These are phyloP conservation scores for Apophysomyces sp. DNA, from an alignment of 371 early-diverging fungal genomes.

Conservation along the genomic window DNA sequence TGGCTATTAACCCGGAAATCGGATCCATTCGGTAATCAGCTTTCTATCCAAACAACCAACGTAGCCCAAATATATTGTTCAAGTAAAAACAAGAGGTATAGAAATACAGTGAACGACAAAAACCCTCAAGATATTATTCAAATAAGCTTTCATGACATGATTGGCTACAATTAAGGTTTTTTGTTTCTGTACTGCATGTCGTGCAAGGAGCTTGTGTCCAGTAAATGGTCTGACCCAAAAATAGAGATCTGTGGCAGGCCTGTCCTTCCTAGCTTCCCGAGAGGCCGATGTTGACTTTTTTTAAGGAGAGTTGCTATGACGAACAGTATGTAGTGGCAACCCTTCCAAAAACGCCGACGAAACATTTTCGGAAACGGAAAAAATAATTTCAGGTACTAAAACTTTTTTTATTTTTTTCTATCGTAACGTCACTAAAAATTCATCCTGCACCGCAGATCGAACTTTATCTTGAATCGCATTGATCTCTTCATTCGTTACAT, in stretches of 20 bases:
- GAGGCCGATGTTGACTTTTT: too few species aligned
- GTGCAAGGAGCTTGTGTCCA: neutral
- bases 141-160: neutral
- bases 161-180: neutral
- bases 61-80: too few species aligned
- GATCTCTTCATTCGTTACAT: slow-evolving; percentile 92
- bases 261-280: too few species aligned
- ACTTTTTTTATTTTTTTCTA: slow-evolving; percentile 26
- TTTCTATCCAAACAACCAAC: too few species aligned
- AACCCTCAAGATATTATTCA: neutral
- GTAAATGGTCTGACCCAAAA: neutral
- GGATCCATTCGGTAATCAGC: too few species aligned
- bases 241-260: neutral
- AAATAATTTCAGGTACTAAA: neutral
- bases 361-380: too few species aligned
- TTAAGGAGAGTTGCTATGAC: too few species aligned
- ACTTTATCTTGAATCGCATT: slow-evolving; percentile 86
- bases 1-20: neutral
- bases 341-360: too few species aligned
- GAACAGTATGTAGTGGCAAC: too few species aligned
- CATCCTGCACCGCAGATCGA: slow-evolving; percentile 60
- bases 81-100: neutral
- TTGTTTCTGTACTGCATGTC: neutral
- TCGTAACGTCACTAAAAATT: slow-evolving; percentile 79
- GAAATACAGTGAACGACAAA: neutral